Percentiles rank a stretch among this genome's conserved stretches.
phyloP scores from a whole-genome alignment of 1,284 basidiomycete genomes.

The Boletus semigastroideus region DNA sequence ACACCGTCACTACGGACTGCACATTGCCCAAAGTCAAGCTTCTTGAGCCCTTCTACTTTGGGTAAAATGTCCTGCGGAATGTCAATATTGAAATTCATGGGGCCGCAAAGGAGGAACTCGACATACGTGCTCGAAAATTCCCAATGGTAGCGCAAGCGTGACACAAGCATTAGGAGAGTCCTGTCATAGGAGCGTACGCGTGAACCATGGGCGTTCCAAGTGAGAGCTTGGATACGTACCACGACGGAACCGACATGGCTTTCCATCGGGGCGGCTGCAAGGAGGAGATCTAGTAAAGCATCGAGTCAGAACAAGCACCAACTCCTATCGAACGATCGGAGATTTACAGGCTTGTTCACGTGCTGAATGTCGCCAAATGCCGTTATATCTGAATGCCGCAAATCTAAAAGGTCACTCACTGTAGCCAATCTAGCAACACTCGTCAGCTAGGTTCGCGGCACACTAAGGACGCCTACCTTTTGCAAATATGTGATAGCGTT shows the following conservation, averaged over 20 bases:
- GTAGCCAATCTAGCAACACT: conserved; percentile 51
- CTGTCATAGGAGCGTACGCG: conserved; percentile 29
- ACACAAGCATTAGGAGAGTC: conserved; percentile 80
- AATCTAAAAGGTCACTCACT: conserved; percentile 43
- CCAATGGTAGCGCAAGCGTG: conserved; percentile 67
- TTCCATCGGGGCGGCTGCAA: conserved; percentile 76
- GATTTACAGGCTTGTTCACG: conserved; percentile 69
- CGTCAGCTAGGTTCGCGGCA: background rate
- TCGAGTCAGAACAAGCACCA: background rate
- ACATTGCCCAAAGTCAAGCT: conserved; percentile 60
- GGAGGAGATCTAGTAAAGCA: conserved; percentile 55
- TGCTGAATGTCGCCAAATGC: conserved; percentile 37
- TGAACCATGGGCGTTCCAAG: background rate
- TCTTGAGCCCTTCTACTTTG: conserved; percentile 56
- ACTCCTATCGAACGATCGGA: background rate
- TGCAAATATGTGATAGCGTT: conserved; percentile 75
- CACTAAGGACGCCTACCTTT: conserved; percentile 51
- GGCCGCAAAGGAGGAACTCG: background rate
- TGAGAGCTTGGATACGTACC: conserved; percentile 37
- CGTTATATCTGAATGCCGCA: background rate
- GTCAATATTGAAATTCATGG: background rate
- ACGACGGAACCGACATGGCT: conserved; percentile 75
- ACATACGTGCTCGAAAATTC: conserved; percentile 70
- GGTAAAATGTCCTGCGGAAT: conserved; percentile 59
- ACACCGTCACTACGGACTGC: conserved; percentile 67